phyloP scores from a whole-genome alignment of 2,329 filamentous ascomycete genomes.

The Claviceps fusiformis region DNA sequence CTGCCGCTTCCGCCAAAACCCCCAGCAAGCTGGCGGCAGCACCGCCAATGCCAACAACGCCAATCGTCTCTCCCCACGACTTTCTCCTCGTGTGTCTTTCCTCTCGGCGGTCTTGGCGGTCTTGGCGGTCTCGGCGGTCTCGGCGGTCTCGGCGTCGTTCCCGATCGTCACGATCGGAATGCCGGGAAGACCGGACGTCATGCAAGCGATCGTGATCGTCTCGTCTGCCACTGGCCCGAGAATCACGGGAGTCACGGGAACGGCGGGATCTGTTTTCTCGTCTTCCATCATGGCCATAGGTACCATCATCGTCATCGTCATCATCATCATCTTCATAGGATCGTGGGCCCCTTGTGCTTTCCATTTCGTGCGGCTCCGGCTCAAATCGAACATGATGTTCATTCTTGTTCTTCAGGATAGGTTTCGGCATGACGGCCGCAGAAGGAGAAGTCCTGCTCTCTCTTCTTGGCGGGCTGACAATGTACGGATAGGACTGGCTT shows the following conservation, averaged over 20 bases:
- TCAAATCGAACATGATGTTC: conserved; percentile 43
- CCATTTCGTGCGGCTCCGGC: conserved; percentile 32
- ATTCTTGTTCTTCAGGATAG: conserved; percentile 49
- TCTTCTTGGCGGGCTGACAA: conserved; percentile 21
- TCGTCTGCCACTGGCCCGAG: conserved; percentile 11
- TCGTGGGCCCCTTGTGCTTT: conserved; percentile 14
- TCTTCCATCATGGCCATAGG: conserved; percentile 10
- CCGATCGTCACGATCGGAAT: conserved; percentile 26
- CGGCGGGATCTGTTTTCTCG: conserved; percentile 10
- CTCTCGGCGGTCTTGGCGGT: conserved; percentile 24
- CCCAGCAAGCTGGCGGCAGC: conserved; percentile 45
- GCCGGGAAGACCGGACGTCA: conserved; percentile 16
- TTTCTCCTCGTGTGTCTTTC: conserved; percentile 30
- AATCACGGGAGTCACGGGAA: conserved; percentile 15
- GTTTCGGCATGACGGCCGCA: conserved; percentile 32
- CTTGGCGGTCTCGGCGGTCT: too few species aligned
- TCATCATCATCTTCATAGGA: conserved; percentile 20
- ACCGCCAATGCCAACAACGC: conserved; percentile 45
- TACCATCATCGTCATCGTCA: conserved; percentile 21
- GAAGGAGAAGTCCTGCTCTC: conserved; percentile 22
- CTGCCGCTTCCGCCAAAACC: conserved; percentile 44
- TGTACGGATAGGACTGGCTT: conserved; percentile 18
- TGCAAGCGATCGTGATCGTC: conserved; percentile 11
- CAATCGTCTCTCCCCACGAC: conserved; percentile 38
- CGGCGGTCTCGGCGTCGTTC: conserved; percentile 23